These are phyloP conservation scores for Chimonanthus salicifolius DNA, from an alignment of 164 flowering plant species.

Conservation along the genomic window DNA sequence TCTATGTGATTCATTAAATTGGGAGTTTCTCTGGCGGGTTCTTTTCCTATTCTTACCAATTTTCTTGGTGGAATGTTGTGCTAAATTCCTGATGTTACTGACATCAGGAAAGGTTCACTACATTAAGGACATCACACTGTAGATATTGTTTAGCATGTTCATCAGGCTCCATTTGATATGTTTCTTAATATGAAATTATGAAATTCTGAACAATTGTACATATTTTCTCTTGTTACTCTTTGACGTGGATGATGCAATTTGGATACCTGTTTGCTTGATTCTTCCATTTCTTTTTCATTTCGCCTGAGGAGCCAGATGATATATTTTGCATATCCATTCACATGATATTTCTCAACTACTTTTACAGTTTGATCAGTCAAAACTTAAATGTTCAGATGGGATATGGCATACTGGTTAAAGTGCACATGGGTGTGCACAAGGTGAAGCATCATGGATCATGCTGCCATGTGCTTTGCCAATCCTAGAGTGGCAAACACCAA, in stretches of 20 bases:
- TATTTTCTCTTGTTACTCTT: not conserved
- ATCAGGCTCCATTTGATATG: not conserved
- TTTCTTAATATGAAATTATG: not conserved
- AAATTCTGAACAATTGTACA: not conserved
- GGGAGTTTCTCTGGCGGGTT: not conserved
- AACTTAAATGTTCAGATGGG: not conserved
- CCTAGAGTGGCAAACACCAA: no score
- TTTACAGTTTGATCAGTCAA: not conserved
- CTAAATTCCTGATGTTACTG: not conserved
- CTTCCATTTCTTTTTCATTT: not conserved
- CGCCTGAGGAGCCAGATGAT: not conserved
- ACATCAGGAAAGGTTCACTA: not conserved
- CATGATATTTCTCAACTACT: not conserved
- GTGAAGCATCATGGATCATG: not conserved
- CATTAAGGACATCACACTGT: not conserved
- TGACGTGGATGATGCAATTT: not conserved
- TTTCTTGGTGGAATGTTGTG: not conserved
- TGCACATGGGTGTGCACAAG: not conserved
- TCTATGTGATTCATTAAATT: not conserved
- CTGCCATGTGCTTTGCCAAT: no score
- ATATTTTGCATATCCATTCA: not conserved
- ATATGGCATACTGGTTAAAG: not conserved
- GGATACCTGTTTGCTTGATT: not conserved
- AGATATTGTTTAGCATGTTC: not conserved
- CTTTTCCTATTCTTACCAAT: no score